Evolutionary conservation across 2,329 filamentous ascomycete genomes (phyloP), one percentile per base, ranked within the genome.

Genomic region (Cladosporium halotolerans): DNA sequence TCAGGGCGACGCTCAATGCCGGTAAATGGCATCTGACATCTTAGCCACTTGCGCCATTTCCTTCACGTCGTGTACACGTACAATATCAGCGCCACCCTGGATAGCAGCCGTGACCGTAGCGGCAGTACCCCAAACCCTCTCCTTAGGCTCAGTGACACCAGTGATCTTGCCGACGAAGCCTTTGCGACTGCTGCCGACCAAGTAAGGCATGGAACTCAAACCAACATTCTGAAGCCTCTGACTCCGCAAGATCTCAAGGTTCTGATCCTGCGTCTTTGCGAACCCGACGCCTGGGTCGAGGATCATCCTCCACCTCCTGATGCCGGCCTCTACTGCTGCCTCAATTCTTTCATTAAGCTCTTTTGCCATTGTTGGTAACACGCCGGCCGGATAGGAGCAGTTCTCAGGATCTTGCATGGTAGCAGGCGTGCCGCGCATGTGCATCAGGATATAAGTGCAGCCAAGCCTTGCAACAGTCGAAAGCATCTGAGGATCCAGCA

Each of bases 231-330:
- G 34, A 19, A 11, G 6, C 45, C 16, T 11, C 23, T 36, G 34
- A 36, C n/a, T 42, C 33, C 19, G 23, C 33, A 99, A 73, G 2
- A 99, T 73, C 61, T 89, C 83, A 2, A 96, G 73, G 69, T 96
- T 96, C 68, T 96, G 89, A 39, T 79, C 76, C 51, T 79, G 76
- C 0, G 82, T 84, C 74, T 99, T 99, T 53, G 93, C 90, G 67
- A 99, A 99, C 0, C 93, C 93, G 32, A 99, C 81, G 0, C 93
- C 93, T 0, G 93, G 93, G 67, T 99, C 93, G 1, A 97, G 81
- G 33, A 97, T 84, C 59, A 99, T 95, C 59, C 92, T 87, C 93
- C 93, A 99, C 45, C 91, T 84, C 3, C 88, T 80, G 41, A 99
- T 81, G 0, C 93, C 93, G 0, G 89, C 90, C 11, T 75, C 78